Conservation (phyloP, 352 stramenopile species). For the Globisporangium emineosum region DNA sequence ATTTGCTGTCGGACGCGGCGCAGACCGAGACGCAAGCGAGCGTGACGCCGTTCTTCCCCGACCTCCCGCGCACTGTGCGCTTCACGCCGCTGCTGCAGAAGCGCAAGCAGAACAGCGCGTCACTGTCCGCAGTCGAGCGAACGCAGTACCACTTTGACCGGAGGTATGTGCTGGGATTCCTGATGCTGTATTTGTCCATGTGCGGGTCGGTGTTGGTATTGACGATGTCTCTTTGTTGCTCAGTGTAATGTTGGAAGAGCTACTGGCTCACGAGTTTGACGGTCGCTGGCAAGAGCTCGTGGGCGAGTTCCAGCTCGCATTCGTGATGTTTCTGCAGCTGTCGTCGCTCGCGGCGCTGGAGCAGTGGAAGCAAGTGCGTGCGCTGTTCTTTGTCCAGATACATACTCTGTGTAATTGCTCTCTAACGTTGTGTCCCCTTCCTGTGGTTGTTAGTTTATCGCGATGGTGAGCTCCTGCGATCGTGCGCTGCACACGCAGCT, state of each 20-base stretch:
- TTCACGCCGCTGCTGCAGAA: conserved; percentile 64
- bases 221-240: background rate
- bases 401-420: too few species aligned
- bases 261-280: conserved; percentile 34
- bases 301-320: conserved; percentile 93
- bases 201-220: background rate
- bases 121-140: conserved; percentile 44
- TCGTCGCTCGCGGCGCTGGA: conserved; percentile 90
- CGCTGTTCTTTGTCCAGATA: background rate
- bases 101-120: conserved; percentile 18
- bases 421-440: background rate
- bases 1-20: conserved; percentile 28
- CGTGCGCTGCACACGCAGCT: conserved; percentile 32
- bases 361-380: conserved; percentile 85
- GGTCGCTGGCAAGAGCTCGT: conserved; percentile 78
- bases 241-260: conserved; percentile 49
- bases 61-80: conserved; percentile 65
- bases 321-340: conserved; percentile 92
- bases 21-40: conserved; percentile 13
- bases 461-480: conserved; percentile 63
- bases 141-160: conserved; percentile 80
- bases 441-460: conserved; percentile 47
- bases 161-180: conserved; percentile 33
- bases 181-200: background rate
- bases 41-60: conserved; percentile 68